Evolutionary conservation across 129 eudicot species (phyloP).

Genomic region (sunflower (Helianthus annuus)): DNA sequence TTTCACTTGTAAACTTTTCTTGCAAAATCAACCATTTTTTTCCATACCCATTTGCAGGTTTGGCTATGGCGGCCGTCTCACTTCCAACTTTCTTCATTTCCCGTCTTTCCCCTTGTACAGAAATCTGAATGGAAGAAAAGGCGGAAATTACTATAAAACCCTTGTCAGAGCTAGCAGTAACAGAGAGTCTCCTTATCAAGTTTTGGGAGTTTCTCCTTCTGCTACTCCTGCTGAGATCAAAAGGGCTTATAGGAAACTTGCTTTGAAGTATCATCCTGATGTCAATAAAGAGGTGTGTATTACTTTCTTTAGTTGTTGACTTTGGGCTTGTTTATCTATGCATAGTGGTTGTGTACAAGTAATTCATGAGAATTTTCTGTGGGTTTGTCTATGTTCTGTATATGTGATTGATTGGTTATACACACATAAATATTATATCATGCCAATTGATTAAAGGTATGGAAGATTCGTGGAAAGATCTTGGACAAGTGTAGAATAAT

Average conservation of each 20-base stretch:
- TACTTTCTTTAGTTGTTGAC: neutral
- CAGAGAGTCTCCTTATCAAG: slow-evolving; percentile 84
- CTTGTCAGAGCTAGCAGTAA: slow-evolving; percentile 52
- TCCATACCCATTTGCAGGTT: slow-evolving; percentile 47
- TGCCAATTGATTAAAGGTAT: no score
- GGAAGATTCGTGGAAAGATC: no score
- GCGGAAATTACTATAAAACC: slow-evolving; percentile 27
- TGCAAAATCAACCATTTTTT: slow-evolving; percentile 33
- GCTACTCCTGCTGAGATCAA: slow-evolving; percentile 82
- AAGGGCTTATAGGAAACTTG: slow-evolving; percentile 90
- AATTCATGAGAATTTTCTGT: no score
- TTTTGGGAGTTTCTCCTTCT: slow-evolving; percentile 84
- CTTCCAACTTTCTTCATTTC: slow-evolving; percentile 13
- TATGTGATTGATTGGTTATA: neutral
- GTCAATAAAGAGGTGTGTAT: slow-evolving; percentile 81
- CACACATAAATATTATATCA: no score
- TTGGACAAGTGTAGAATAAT: no score
- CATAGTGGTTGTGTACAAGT: neutral
- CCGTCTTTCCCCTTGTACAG: slow-evolving; percentile 20
- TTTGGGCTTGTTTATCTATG: neutral
- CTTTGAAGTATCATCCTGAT: slow-evolving; percentile 97
- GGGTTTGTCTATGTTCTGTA: neutral
- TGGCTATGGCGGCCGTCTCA: slow-evolving; percentile 32
- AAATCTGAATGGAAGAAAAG: slow-evolving; percentile 22
- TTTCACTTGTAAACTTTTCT: slow-evolving; percentile 22